Conservation (phyloP, 2,329 filamentous ascomycete genomes). For the Cladobotryum mycophilum region DNA sequence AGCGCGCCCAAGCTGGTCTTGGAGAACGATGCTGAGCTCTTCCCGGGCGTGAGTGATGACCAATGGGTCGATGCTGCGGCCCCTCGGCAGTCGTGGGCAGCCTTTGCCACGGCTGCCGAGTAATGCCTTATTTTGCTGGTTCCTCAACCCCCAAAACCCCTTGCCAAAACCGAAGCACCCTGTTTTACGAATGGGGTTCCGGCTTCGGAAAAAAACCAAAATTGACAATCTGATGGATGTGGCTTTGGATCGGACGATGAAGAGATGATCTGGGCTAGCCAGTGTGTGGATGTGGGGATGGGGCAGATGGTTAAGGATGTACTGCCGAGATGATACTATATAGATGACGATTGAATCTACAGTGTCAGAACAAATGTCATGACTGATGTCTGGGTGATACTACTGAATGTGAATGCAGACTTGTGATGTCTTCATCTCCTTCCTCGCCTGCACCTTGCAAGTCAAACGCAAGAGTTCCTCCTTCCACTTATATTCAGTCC, state of each 20-base stretch:
- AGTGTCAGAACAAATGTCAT: too few species aligned
- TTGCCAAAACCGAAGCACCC: constrained; percentile 19
- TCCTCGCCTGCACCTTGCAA: too few species aligned
- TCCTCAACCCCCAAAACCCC: constrained; percentile 18
- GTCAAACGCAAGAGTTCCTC: too few species aligned
- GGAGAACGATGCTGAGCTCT: constrained; percentile 20
- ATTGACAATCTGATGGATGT: constrained; percentile 23
- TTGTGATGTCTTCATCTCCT: too few species aligned
- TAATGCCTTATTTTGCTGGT: constrained; percentile 22
- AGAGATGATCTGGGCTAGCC: constrained; percentile 27
- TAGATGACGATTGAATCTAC: constrained; percentile 52
- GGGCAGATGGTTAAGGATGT: constrained; percentile 16
- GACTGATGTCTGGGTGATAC: too few species aligned
- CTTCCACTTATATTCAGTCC: too few species aligned
- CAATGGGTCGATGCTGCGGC: constrained; percentile 50
- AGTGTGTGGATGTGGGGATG: constrained; percentile 20
- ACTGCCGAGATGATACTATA: constrained; percentile 14
- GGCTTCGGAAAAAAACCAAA: constrained; percentile 13
- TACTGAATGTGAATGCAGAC: too few species aligned
- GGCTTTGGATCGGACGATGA: constrained; percentile 22
- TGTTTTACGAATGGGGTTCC: constrained; percentile 18
- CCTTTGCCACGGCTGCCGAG: constrained; percentile 21
- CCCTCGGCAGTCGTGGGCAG: constrained; percentile 31
- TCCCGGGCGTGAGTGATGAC: constrained; percentile 24
- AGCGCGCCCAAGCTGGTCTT: constrained; percentile 40